These are phyloP conservation scores for Hippophae tibetana DNA, from an alignment of 306 rosid genomes.

Conservation along the genomic window DNA sequence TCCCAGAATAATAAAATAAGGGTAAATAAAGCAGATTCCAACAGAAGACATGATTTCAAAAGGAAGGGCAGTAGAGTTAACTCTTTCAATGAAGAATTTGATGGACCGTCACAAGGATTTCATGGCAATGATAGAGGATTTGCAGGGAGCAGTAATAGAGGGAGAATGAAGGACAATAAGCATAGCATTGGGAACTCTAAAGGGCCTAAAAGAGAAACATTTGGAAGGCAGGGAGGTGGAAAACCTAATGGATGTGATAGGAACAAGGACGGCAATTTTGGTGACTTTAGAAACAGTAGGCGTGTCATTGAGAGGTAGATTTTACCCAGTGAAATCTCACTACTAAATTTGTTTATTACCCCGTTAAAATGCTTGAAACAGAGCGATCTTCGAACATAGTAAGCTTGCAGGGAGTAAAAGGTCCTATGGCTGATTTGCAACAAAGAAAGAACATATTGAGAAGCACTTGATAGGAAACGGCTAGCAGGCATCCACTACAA, in stretches of 20 bases:
- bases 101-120: slow-evolving; percentile 29
- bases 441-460: too few species aligned
- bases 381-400: too few species aligned
- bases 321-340: too few species aligned
- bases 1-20: slow-evolving; percentile 12
- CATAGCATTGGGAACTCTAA: slow-evolving; percentile 13
- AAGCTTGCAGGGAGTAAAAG: too few species aligned
- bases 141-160: slow-evolving; percentile 20
- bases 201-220: slow-evolving; percentile 27
- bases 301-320: slow-evolving; percentile 73
- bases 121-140: slow-evolving; percentile 28
- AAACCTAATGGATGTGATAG: slow-evolving; percentile 20
- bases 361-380: too few species aligned
- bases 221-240: slow-evolving; percentile 23
- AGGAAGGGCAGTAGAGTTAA: slow-evolving; percentile 32
- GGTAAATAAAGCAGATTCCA: slow-evolving; percentile 14
- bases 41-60: slow-evolving; percentile 11
- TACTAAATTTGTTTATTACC: neutral
- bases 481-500: too few species aligned
- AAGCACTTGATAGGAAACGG: too few species aligned
- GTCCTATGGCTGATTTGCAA: too few species aligned
- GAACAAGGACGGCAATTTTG: slow-evolving; percentile 30
- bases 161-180: slow-evolving; percentile 28
- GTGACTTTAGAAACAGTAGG: slow-evolving; percentile 57
- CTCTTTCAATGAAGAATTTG: slow-evolving; percentile 37